Percentiles rank a stretch among this genome's conserved stretches.
Evolutionary conservation across 2,329 filamentous ascomycete genomes (phyloP).

Genomic region (Pseudogymnoascus sp.): DNA sequence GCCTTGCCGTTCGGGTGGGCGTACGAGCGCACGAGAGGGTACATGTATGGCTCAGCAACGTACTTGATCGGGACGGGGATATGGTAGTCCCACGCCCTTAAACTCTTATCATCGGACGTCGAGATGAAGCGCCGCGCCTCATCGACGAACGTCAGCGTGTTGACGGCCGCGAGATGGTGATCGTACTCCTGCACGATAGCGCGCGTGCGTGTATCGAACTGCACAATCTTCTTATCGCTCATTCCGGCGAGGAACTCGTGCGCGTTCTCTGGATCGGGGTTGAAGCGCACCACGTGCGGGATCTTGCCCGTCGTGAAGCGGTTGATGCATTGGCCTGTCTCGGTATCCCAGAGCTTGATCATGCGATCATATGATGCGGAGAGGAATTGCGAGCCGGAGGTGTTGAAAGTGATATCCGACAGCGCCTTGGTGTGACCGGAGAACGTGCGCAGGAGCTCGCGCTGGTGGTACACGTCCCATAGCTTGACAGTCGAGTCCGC

Average conservation of each 20-base stretch:
- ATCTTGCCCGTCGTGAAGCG: conserved; percentile 92
- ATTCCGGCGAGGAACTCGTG: conserved; percentile 94
- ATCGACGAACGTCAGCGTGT: conserved; percentile 95
- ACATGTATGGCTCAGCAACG: conserved; percentile 97
- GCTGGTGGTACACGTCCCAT: conserved; percentile 87
- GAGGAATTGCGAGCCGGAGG: conserved; percentile 73
- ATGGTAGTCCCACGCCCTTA: conserved; percentile 96
- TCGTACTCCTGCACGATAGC: conserved; percentile 95
- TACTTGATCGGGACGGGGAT: conserved; percentile 98
- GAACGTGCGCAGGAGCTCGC: conserved; percentile 84
- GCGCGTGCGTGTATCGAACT: conserved; percentile 77
- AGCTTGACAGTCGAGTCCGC: conserved; percentile 88
- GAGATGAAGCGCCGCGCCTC: conserved; percentile 93
- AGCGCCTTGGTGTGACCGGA: conserved; percentile 83
- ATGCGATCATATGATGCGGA: conserved; percentile 88
- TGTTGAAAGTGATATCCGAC: conserved; percentile 83
- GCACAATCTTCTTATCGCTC: conserved; percentile 98
- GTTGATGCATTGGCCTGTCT: conserved; percentile 79
- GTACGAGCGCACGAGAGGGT: conserved; percentile 78
- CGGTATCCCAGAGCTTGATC: conserved; percentile 98
- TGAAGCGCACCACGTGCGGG: conserved; percentile 89
- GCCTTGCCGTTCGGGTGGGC: conserved; percentile 87
- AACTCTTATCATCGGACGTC: conserved; percentile 91
- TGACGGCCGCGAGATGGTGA: conserved; percentile 94
- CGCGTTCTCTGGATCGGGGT: conserved; percentile 65